Conservation (phyloP, 352 stramenopile species). For the Paralagenidium karlingii region DNA sequence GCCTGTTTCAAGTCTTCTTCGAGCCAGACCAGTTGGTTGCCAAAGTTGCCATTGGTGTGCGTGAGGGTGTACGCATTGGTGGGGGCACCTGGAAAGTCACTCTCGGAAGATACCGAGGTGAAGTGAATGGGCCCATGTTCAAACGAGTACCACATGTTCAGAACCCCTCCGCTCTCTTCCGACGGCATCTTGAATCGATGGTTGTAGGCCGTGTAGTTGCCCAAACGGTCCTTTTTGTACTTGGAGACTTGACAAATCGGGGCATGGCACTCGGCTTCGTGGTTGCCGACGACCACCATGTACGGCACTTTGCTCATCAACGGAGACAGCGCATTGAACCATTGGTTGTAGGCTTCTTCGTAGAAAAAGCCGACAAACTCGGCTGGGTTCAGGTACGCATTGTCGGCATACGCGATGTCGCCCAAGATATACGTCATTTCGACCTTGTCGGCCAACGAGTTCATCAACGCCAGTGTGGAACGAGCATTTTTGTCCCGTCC, state of each 20-base stretch:
- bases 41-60: constrained; percentile 24
- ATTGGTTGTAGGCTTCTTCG: constrained; percentile 46
- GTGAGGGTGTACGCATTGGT: constrained; percentile 19
- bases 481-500: constrained; percentile 8
- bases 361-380: constrained; percentile 21
- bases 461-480: constrained; percentile 8
- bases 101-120: constrained; percentile 58
- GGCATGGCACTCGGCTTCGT: constrained; percentile 40
- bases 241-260: constrained; percentile 14
- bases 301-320: constrained; percentile 31
- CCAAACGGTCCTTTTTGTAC: constrained; percentile 22
- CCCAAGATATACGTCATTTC: constrained; percentile 21
- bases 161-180: constrained; percentile 14
- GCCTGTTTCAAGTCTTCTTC: constrained; percentile 46
- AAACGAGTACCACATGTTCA: constrained; percentile 47
- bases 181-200: constrained; percentile 27
- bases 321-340: constrained; percentile 28
- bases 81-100: constrained; percentile 17
- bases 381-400: constrained; percentile 8
- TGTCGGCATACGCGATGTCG: constrained; percentile 26
- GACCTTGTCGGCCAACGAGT: constrained; percentile 8
- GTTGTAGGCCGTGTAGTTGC: constrained; percentile 52
- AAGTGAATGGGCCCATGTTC: constrained; percentile 45
- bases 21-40: constrained; percentile 31
- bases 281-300: constrained; percentile 57